Percentiles rank a stretch among this genome's conserved stretches.
Conservation (phyloP, 2,329 filamentous ascomycete species). For the Apiospora arundinis region DNA sequence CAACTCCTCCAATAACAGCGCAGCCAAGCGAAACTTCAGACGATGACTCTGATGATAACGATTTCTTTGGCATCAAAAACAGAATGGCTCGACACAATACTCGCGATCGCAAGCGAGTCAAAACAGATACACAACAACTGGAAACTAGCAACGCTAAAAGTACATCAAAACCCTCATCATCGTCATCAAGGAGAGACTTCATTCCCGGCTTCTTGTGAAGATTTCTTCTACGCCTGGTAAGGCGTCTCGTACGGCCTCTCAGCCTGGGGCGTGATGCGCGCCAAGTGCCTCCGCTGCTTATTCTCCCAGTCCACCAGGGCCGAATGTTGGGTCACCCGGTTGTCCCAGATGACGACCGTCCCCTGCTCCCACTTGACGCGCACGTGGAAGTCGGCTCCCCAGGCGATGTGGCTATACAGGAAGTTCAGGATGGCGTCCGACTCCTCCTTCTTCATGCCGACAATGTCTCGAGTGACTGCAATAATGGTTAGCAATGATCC, state of each 20-base stretch:
- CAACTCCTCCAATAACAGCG: neutral
- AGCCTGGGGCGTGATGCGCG: constrained; percentile 82
- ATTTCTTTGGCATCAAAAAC: neutral
- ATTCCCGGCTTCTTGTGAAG: constrained; percentile 12
- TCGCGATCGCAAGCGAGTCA: neutral
- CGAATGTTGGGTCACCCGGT: constrained; percentile 79
- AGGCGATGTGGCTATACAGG: constrained; percentile 76
- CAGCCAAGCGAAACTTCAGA: neutral
- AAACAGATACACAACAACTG: neutral
- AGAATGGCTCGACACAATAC: neutral
- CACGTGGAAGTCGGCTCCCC: constrained; percentile 74
- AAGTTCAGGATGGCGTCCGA: constrained; percentile 80
- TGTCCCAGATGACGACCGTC: constrained; percentile 90
- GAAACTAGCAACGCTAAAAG: neutral
- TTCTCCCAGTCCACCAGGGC: constrained; percentile 83
- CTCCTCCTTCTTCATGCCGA: constrained; percentile 87
- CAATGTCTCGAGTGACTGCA: constrained; percentile 77
- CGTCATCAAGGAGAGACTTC: neutral
- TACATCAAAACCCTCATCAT: neutral
- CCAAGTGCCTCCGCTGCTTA: constrained; percentile 79
- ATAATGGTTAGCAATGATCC: neutral
- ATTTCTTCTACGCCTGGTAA: constrained; percentile 40
- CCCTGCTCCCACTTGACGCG: constrained; percentile 78
- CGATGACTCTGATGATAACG: neutral
- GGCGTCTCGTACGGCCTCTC: constrained; percentile 79